Conservation (phyloP, 1,284 basidiomycete species). For the Hemileccinum hortonii region DNA sequence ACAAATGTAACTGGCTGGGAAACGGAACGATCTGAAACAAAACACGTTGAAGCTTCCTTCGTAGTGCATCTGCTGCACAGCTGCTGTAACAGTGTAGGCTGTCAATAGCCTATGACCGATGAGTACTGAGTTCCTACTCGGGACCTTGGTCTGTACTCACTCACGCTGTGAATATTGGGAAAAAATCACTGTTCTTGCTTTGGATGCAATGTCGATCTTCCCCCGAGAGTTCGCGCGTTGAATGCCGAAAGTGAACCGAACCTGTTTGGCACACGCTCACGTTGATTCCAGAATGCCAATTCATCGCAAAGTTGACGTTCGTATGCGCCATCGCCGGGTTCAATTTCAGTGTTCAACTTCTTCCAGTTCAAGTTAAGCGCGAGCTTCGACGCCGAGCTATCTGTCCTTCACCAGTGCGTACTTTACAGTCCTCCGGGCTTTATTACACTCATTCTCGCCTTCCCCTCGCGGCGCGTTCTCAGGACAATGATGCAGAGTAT, state of each 20-base stretch:
- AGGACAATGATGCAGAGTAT: slow-evolving; percentile 2
- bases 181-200: background rate
- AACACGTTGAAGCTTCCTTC: background rate
- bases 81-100: background rate
- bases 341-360: background rate
- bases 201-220: background rate
- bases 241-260: background rate
- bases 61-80: background rate
- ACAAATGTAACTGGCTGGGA: background rate
- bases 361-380: background rate
- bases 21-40: background rate
- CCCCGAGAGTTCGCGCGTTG: background rate
- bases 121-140: background rate
- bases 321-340: slow-evolving; percentile 1
- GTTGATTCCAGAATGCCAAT: slow-evolving; percentile 7
- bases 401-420: background rate
- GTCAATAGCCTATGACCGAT: background rate
- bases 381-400: background rate
- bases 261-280: background rate
- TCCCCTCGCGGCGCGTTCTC: background rate
- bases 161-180: background rate
- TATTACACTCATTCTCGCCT: background rate
- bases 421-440: background rate
- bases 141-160: background rate
- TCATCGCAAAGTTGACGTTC: background rate